Evolutionary conservation across 495 filamentous ascomycete genomes (phyloP), one percentile per base, ranked within the genome.

Genomic region (Aspergillus baeticus): DNA sequence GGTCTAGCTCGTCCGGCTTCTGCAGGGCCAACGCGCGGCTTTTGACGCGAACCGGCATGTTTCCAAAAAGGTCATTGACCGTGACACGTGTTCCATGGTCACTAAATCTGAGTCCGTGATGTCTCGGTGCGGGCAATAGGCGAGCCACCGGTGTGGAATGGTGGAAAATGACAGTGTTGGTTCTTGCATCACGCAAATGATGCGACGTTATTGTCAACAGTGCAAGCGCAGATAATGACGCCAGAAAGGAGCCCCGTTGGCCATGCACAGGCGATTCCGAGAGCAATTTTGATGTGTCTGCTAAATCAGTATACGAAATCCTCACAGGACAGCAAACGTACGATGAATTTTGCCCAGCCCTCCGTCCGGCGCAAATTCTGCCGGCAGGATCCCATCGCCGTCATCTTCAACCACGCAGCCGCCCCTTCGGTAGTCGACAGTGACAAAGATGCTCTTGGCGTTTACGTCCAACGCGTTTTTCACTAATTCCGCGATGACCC

Each of bases 41-140:
- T 70, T 94, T 96, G 18, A 97, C 86, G n/a, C 95, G 87, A 10
- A 98, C 94, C 2, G 94, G 94, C 87, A 98, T 92, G 45, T 90
- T 92, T 1, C 93, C 94, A 70, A 97, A 98, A 11, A 98, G 77
- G 63, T 96, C 89, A 57, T 89, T 84, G 3, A 97, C 89, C 5
- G 80, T 81, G 8, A 94, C 85, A 43, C 85, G 78, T 1, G 93
- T 96, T 6, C 94, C 95, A 71, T 90, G 87, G 13, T 73, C 60
- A 48, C 78, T 76, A 59, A 70, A 70, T 7, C 72, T 62, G 4
- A 94, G 57, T 23, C 77, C 73, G 31, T 90, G 82, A 36, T 87
- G 80, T 5, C 74, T 58, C 2, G 83, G 80, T 3, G 89, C 85
- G 20, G 90, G 89, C 1, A 78, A 70, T 50, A 87, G 75, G 6